phyloP scores from a whole-genome alignment of 352 stramenopile species.

The Stramenopiles sp. region DNA sequence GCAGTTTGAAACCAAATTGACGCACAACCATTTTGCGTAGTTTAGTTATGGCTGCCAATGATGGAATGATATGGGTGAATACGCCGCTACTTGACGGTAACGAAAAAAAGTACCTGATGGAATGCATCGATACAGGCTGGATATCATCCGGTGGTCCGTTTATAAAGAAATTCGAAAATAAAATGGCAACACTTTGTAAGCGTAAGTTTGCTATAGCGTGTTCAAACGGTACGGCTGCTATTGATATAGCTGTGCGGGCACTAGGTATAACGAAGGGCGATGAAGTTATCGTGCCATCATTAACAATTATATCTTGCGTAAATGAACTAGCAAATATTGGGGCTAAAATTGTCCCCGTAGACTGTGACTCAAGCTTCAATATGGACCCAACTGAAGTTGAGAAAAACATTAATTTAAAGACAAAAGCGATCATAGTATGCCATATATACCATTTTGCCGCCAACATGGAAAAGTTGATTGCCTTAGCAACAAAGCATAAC shows the following conservation, averaged over 20 bases:
- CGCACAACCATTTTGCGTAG: no score
- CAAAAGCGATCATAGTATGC: slow-evolving; percentile 14
- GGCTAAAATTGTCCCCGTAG: background rate
- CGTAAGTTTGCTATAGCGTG: background rate
- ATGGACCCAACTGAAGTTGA: background rate
- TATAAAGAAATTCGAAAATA: no score
- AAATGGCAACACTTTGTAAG: no score
- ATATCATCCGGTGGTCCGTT: no score
- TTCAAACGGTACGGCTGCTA: background rate
- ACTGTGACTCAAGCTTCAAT: slow-evolving; percentile 13
- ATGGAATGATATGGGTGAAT: no score
- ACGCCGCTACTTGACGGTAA: no score
- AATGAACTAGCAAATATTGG: background rate
- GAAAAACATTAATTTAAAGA: background rate
- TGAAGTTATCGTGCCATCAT: background rate
- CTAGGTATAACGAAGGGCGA: background rate
- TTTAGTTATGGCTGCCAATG: no score
- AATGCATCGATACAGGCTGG: no score
- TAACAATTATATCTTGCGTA: background rate
- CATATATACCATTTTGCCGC: background rate
- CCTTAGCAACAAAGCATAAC: background rate
- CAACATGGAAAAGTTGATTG: slow-evolving; percentile 8
- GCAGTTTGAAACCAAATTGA: no score
- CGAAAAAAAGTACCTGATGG: no score
- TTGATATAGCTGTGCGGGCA: background rate